Percentiles rank a stretch among this genome's conserved stretches.
phyloP scores from a whole-genome alignment of 345 rosid genomes.

The Arabidopsis thaliana region TAIR10.1 NC_003075.7:7023001-7023500 shows the following conservation, averaged over 20 bases:
- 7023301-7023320: background rate
- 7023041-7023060: conserved; percentile 68
- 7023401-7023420: background rate
- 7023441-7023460: conserved; percentile 1
- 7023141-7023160: conserved; percentile 59
- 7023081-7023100: conserved; percentile 80
- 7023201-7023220: conserved; percentile 81
- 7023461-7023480: background rate
- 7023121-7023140: conserved; percentile 84
- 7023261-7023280: conserved; percentile 3
- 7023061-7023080: conserved; percentile 90
- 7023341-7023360: background rate
- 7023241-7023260: conserved; percentile 28
- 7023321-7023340: conserved; percentile 3
- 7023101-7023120: conserved; percentile 97
- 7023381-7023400: background rate
- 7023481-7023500: conserved; percentile 48
- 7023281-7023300: background rate
- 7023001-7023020: conserved; percentile 80
- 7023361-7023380: conserved; percentile 1
- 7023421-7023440: conserved; percentile 25
- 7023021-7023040: conserved; percentile 71
- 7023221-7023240: conserved; percentile 68
- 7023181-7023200: conserved; percentile 73
- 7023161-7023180: conserved; percentile 59